Conservation (phyloP, 139 green algal genomes). For the Tetradesmus lagerheimii region DNA sequence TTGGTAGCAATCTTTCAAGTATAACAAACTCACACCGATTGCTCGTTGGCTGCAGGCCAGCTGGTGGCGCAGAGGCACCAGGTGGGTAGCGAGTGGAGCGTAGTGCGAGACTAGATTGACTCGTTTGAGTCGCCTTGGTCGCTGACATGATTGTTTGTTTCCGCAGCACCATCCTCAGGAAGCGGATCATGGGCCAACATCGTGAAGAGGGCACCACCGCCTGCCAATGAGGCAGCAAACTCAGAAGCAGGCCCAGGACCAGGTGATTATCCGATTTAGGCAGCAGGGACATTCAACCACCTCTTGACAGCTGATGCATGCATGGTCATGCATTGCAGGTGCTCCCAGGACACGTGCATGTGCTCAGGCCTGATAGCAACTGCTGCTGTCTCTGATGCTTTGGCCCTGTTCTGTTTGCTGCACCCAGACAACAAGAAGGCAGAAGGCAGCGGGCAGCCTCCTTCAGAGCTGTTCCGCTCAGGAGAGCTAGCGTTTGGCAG, state of each 20-base stretch:
- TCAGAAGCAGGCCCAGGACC: background rate
- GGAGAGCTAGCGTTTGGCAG: conserved; percentile 38
- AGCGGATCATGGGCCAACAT: conserved; percentile 46
- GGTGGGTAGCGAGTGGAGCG: background rate
- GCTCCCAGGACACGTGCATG: background rate
- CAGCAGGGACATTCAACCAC: no score
- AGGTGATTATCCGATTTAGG: background rate
- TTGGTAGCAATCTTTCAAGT: background rate
- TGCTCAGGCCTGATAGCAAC: background rate
- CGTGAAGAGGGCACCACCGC: conserved; percentile 39
- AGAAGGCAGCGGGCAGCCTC: conserved; percentile 4
- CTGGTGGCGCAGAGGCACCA: background rate
- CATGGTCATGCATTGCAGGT: background rate
- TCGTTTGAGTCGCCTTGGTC: background rate
- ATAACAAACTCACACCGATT: background rate
- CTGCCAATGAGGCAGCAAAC: background rate
- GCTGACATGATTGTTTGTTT: background rate
- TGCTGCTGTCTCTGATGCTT: background rate
- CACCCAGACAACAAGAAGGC: conserved; percentile 21
- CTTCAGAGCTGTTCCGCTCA: conserved; percentile 38
- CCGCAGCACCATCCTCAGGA: background rate
- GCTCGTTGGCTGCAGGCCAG: background rate
- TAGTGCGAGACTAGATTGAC: background rate
- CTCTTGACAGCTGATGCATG: background rate
- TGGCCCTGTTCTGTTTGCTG: background rate